Evolutionary conservation across 305 asterid genomes (phyloP), one percentile per base, ranked within the genome.

Genomic region (Ajuga reptans): DNA sequence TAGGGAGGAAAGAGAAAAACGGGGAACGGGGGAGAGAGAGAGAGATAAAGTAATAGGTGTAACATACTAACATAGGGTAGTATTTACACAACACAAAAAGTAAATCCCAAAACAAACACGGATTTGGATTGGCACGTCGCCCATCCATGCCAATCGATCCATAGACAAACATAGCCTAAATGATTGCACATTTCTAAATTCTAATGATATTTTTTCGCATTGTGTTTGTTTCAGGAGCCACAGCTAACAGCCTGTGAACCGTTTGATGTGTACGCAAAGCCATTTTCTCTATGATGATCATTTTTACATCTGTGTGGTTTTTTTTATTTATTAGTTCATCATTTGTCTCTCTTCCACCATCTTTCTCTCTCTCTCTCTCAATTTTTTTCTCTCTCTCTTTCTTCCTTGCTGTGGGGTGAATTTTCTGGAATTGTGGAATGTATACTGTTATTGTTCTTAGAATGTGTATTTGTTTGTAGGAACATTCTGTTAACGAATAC

Each of bases 181-280:
- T 49, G 5, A 17, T 3, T 2, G 1, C 27, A n/a, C 5, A 39
- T 46, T 57, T 34, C 69, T 78, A 16, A 77, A 31, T 31, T 31
- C 36, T 31, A 31, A 3, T 70, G 31, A 15, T 46, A 49, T 49
- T 56, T 73, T 65, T 18, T 27, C 6, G 49, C 16, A 33, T 66
- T 78, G 59, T 66, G 53, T 64, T 14, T 74, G 66, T 33, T 64
- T 46, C 95, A 88, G 97, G 97, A 90, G 79, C 97, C 97, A 2
- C 96, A 90, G 52, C 71, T 90, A 52, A 88, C 95, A 63, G 84
- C 97, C 53, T 85, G 86, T 70, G 80, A 82, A 64, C 84, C 93
- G 16, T 88, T 85, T 59, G 97, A 90, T 62, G 97, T 84, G 49
- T 86, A 86, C 78, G 74, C 89, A 6, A 88, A 88, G 77, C 97